phyloP scores from a whole-genome alignment of 2,329 filamentous ascomycete genomes.

The Colletotrichum camelliae region DNA sequence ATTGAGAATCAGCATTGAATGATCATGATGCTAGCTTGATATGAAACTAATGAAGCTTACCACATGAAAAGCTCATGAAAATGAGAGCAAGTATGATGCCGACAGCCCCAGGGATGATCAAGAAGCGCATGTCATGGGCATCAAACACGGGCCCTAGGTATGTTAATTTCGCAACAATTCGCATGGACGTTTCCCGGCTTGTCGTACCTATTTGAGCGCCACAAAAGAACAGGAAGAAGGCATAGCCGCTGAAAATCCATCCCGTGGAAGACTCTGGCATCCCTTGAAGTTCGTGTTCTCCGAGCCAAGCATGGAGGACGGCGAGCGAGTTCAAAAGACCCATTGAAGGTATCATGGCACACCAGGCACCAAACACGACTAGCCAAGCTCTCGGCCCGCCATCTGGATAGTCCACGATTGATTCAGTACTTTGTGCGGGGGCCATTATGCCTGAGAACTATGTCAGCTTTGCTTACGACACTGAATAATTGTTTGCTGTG shows the following conservation, averaged over 20 bases:
- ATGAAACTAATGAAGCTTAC: neutral
- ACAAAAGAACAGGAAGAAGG: conserved; percentile 73
- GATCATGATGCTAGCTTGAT: neutral
- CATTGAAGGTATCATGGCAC: conserved; percentile 67
- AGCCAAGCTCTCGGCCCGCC: conserved; percentile 71
- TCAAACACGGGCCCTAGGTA: neutral
- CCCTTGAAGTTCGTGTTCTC: conserved; percentile 62
- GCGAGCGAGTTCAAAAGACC: conserved; percentile 72
- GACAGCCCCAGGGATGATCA: neutral
- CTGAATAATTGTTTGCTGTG: neutral
- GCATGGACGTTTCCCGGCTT: neutral
- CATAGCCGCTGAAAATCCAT: conserved; percentile 77
- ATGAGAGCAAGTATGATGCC: neutral
- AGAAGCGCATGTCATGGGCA: neutral
- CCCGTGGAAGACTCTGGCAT: conserved; percentile 65
- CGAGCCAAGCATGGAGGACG: conserved; percentile 70
- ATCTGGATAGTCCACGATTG: conserved; percentile 65
- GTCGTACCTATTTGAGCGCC: conserved; percentile 67
- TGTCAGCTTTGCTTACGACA: neutral
- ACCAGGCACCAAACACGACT: conserved; percentile 74
- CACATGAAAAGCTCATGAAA: neutral
- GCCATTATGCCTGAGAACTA: neutral
- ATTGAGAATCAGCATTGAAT: neutral
- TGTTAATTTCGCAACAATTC: neutral
- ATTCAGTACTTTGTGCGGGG: neutral